Conservation (phyloP, 495 filamentous ascomycete species). For the Emericellopsis terricola region DNA sequence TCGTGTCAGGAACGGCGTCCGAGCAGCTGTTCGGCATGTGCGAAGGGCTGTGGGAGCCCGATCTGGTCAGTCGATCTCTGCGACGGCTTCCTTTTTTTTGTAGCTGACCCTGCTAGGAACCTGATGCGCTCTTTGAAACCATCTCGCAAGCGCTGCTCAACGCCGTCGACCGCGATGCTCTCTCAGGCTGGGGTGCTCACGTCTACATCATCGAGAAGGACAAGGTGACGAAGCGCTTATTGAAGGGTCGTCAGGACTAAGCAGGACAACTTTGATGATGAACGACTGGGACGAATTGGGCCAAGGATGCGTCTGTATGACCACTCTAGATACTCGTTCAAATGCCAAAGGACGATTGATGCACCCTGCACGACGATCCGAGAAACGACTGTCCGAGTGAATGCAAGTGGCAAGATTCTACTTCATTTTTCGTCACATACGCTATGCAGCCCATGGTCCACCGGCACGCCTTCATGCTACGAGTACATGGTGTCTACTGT, state of each 20-base stretch:
- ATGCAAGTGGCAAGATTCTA: no score
- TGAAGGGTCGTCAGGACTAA: conserved; percentile 66
- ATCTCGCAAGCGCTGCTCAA: conserved; percentile 94
- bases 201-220: conserved; percentile 99
- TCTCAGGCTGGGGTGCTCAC: conserved; percentile 95
- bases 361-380: no score
- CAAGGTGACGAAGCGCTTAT: conserved; percentile 93
- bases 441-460: no score
- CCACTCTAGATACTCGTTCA: background rate
- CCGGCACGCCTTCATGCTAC: no score
- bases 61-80: conserved; percentile 45
- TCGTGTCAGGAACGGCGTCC: conserved; percentile 87
- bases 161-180: conserved; percentile 86
- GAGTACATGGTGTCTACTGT: no score
- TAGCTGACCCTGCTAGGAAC: conserved; percentile 35
- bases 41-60: conserved; percentile 94
- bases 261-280: no score
- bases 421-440: no score
- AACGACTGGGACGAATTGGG: no score
- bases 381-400: no score
- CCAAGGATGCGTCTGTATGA: background rate
- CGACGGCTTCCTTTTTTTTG: background rate
- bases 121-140: conserved; percentile 95
- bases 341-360: background rate
- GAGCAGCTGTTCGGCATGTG: conserved; percentile 98